phyloP scores from a whole-genome alignment of 805 yeast species.

The Candida ovalis region DNA sequence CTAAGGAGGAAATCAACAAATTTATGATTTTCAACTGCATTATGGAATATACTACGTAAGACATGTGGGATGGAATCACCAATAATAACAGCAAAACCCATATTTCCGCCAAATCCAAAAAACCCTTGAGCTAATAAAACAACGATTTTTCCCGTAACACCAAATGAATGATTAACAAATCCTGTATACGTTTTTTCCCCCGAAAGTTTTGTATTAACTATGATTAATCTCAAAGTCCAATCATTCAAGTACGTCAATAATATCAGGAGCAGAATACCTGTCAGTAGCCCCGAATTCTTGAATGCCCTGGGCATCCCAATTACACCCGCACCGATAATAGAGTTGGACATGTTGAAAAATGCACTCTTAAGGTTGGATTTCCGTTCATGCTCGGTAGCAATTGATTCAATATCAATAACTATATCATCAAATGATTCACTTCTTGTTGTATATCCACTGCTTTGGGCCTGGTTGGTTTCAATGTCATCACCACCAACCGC shows the following conservation, averaged over 20 bases:
- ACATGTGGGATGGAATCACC: slow-evolving; percentile 97
- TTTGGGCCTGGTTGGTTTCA: neutral
- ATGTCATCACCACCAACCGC: neutral
- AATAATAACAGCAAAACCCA: slow-evolving; percentile 90
- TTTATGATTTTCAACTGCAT: slow-evolving; percentile 31
- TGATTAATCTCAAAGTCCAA: slow-evolving; percentile 81
- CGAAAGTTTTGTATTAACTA: slow-evolving; percentile 73
- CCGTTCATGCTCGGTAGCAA: slow-evolving; percentile 21
- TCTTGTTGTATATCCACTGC: neutral
- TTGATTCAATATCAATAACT: slow-evolving; percentile 6
- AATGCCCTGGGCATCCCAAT: slow-evolving; percentile 93
- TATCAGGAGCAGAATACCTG: slow-evolving; percentile 62
- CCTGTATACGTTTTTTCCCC: slow-evolving; percentile 81
- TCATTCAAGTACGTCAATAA: slow-evolving; percentile 70
- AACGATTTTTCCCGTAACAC: slow-evolving; percentile 61
- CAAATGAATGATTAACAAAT: slow-evolving; percentile 77
- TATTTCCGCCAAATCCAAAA: slow-evolving; percentile 91
- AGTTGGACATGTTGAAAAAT: slow-evolving; percentile 95
- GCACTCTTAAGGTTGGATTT: slow-evolving; percentile 76
- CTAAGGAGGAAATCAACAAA: slow-evolving; percentile 53
- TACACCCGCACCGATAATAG: slow-evolving; percentile 93
- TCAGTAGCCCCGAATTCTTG: slow-evolving; percentile 70
- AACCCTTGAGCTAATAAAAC: slow-evolving; percentile 76
- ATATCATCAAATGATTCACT: slow-evolving; percentile 2
- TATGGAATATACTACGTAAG: slow-evolving; percentile 58